Conservation (phyloP, 345 rosid genomes). For the Passiflora organensis region DNA sequence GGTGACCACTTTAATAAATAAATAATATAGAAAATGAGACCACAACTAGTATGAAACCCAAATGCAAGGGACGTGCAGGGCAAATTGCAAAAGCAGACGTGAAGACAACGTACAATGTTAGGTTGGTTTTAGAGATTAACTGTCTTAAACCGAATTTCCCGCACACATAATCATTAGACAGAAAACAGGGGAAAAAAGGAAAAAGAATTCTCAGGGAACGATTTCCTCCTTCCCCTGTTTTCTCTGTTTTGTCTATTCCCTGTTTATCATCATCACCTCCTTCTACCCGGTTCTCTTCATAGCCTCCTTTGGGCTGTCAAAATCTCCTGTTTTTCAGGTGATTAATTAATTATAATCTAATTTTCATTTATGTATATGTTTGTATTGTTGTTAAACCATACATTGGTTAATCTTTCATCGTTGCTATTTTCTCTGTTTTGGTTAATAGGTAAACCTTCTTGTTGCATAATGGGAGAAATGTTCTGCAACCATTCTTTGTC, state of each 20-base stretch:
- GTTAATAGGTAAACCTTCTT: no score
- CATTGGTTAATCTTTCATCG: no score
- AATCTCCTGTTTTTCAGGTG: neutral
- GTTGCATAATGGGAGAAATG: no score
- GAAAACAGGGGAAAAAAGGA: neutral
- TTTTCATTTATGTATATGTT: neutral
- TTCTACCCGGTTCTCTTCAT: neutral
- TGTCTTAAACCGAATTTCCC: conserved; percentile 14
- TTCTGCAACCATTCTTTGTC: no score
- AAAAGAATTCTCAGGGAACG: neutral
- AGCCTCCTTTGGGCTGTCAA: neutral
- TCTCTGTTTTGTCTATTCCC: neutral
- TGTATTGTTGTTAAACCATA: no score
- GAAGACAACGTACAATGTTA: conserved; percentile 14
- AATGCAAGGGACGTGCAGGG: neutral
- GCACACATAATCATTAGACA: neutral
- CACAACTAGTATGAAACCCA: no score
- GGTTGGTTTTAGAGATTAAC: no score
- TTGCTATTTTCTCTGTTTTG: no score
- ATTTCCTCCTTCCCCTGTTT: neutral
- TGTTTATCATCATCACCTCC: neutral
- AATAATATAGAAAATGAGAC: no score
- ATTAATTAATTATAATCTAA: neutral
- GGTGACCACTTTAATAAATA: no score
- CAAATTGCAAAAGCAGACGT: conserved; percentile 1